phyloP scores from a whole-genome alignment of 2,329 filamentous ascomycete species.

The Cercospora berteroae region DNA sequence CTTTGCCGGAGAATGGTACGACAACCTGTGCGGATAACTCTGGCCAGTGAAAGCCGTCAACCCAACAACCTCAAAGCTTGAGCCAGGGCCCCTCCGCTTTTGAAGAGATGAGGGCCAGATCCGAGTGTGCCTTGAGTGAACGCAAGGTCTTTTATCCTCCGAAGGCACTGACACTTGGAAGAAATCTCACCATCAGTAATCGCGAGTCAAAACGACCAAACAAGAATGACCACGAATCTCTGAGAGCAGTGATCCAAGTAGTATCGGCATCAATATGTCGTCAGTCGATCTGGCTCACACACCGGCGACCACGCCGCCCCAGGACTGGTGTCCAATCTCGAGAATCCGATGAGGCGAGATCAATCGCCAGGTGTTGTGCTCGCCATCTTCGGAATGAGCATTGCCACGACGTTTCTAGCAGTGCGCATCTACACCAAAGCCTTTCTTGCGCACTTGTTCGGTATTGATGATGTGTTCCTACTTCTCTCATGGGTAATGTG shows the following conservation, averaged over 20 bases:
- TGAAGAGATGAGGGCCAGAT: background rate
- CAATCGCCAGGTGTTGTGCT: conserved; percentile 11
- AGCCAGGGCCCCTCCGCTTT: background rate
- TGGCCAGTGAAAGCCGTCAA: background rate
- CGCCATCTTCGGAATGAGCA: conserved; percentile 16
- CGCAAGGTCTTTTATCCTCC: background rate
- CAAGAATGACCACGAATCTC: background rate
- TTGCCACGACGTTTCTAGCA: conserved; percentile 16
- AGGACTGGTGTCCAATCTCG: conserved; percentile 17
- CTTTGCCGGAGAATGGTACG: background rate
- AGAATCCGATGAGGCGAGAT: conserved; percentile 12
- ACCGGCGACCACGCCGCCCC: conserved; percentile 17
- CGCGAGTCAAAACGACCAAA: background rate
- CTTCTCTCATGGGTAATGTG: conserved; percentile 17
- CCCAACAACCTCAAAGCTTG: background rate
- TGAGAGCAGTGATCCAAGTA: background rate
- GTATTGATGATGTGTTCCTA: conserved; percentile 20
- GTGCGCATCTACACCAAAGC: conserved; percentile 23
- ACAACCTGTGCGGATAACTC: background rate
- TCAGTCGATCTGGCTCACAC: conserved; percentile 4
- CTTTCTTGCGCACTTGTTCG: conserved; percentile 17
- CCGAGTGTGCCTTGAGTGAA: background rate
- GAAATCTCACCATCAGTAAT: background rate
- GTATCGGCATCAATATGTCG: conserved; percentile 5
- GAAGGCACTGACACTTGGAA: background rate